These are phyloP conservation scores for Stygiomarasmius scandens DNA, from an alignment of 1,284 basidiomycete genomes.

Conservation along the genomic window DNA sequence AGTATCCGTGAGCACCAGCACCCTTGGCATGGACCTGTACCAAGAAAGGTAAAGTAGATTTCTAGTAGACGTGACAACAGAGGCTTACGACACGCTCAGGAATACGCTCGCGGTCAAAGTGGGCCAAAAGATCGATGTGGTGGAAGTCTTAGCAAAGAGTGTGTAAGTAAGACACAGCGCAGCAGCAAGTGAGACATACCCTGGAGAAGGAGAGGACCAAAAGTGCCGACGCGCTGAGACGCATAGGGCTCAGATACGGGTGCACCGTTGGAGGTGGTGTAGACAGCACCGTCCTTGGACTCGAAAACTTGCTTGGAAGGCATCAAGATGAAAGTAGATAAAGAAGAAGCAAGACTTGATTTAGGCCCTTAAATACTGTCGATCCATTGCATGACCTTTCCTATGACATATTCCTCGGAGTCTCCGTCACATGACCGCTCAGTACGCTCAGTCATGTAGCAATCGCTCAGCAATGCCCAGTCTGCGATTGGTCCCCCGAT, in stretches of 20 bases:
- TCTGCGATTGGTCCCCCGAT: constrained; percentile 3
- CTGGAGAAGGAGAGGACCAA: constrained; percentile 87
- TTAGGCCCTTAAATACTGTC: too few species aligned
- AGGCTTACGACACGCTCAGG: constrained; percentile 85
- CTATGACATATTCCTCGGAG: background rate
- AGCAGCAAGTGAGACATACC: constrained; percentile 42
- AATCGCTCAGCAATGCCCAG: background rate
- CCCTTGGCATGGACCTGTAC: constrained; percentile 81
- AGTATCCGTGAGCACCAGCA: constrained; percentile 91
- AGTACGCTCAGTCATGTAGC: too few species aligned
- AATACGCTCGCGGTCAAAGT: constrained; percentile 94
- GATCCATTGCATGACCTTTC: background rate
- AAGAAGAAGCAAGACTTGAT: background rate
- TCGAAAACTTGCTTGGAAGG: constrained; percentile 64
- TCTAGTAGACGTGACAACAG: constrained; percentile 2
- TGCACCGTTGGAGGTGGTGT: constrained; percentile 86
- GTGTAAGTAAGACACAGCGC: constrained; percentile 5
- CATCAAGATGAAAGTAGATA: constrained; percentile 41
- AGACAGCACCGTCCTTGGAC: constrained; percentile 60
- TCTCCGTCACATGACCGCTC: too few species aligned
- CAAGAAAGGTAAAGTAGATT: constrained; percentile 13
- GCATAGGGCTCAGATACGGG: constrained; percentile 75
- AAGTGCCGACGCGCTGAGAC: constrained; percentile 72
- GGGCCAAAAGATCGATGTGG: constrained; percentile 85
- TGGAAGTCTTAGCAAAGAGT: constrained; percentile 67